Base-by-base conservation (phyloP, 768 basidiomycete species). In the Rhizopogon rudus region DNA sequence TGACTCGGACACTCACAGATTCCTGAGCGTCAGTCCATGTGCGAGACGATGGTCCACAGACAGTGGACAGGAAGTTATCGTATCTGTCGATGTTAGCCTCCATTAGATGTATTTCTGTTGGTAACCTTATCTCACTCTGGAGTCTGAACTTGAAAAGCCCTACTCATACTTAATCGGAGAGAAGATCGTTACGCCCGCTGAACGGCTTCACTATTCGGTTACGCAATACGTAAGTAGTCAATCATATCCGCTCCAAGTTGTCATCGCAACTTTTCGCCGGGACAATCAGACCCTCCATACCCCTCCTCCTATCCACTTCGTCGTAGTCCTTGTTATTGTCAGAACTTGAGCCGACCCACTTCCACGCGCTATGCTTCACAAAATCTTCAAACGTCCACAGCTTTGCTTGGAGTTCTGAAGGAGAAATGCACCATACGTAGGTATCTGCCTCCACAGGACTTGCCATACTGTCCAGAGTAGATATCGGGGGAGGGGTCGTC, bases 331-430 rank as follows among this genome's bases (percentile, higher is more conserved):
- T 56, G 4, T 75, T 74, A 3, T 63, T 57, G 20, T 63, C 55
- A 17, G 72, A 69, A 6, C 62, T 70, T 8, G 65, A 58, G 0
- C 81, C 82, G 40, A 87, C 77, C 93, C 93, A 95, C 55, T 87
- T 86, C 78, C 82, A 82, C 2, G 89, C 85, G 59, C 83, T 88
- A 31, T 88, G 80, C 63, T 72, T 70, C 31, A 96, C 77, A 63
- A 97, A 97, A 3, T 84, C 80, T n/a, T 84, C 82, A 63, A 87
- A 94, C 0, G 83, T 79, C 95, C 95, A 98, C 4, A 90, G 70
- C 31, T 76, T 74, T 0, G 81, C 73, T 25, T 81, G 73, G 7
- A 98, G 73, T 6, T 68, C 57, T 0, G 61, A 59, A 6, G 80
- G 22, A 0, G 70, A 65, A 3, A 72, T 70, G 28, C 67, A 67